Base-by-base conservation (phyloP, 805 yeast species). In the Suhomyces sp. region DNA sequence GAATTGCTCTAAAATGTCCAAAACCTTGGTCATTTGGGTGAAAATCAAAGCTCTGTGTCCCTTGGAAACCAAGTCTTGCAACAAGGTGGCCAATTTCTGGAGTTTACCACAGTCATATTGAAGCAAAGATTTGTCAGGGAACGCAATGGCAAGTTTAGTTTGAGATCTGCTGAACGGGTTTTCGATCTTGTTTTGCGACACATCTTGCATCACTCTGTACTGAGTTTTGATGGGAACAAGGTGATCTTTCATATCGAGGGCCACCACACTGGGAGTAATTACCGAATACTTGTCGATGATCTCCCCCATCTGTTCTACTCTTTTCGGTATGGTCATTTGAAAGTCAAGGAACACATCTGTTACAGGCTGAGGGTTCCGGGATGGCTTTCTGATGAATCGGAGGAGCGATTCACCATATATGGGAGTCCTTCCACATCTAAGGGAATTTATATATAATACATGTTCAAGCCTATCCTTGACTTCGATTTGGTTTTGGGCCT, bases 81-180 rank as follows among this genome's bases (percentile, higher is more conserved):
- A 69, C 44, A 94, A 71, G 3, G 73, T 68, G 0, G 97, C 93
- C 47, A 94, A 71, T 60, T 85, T 87, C 65, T 94, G 99, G 35
- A 94, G 75, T 68, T 94, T 94, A 53, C 99, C 99, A 75, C 99
- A 94, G 67, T 94, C 99, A 66, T 87, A 94, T 65, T 94, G 96
- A 51, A 94, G 69, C 53, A 94, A 73, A 12, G 94, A 85, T 66
- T 92, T 94, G 65, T 94, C 99, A 0, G 99, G 99, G 67, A 94
- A 96, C 15, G 96, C 97, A 60, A 94, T 89, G 0, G 97, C 86
- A 45, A 90, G 72, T 60, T 90, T 88, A 13, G 90, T 87, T 67
- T 93, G 97, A 1, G 93, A 71, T 54, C 85, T 84, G 64, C 90
- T 97, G 71, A 90, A 85, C 12, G 79, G 79, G 45, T 75, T 75